Evolutionary conservation across 352 stramenopile genomes (phyloP).

Genomic region (Pilasporangium apinafurcum): DNA sequence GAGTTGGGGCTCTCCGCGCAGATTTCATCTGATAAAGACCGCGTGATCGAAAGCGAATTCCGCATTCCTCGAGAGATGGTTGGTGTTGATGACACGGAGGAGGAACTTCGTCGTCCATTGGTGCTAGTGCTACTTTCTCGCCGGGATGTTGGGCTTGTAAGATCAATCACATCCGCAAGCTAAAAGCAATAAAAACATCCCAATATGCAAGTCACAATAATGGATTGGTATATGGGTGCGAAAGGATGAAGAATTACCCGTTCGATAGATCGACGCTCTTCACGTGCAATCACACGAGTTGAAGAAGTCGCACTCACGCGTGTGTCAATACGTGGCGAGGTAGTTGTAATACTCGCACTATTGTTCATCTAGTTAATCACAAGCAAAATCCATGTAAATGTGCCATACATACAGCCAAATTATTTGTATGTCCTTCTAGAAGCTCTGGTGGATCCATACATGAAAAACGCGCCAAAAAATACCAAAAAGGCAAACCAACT

Average conservation of each 20-base stretch:
- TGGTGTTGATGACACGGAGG: not conserved
- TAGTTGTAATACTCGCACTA: too few relatives aligned
- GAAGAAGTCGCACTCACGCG: not conserved
- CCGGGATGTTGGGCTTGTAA: constrained; percentile 32
- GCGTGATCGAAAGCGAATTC: not conserved
- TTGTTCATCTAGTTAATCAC: constrained; percentile 2
- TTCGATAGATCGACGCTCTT: constrained; percentile 1
- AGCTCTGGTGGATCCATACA: too few relatives aligned
- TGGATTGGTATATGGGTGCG: too few relatives aligned
- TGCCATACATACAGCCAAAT: too few relatives aligned
- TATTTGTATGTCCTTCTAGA: too few relatives aligned
- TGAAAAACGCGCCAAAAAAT: too few relatives aligned
- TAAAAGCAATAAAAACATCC: not conserved
- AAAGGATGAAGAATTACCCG: too few relatives aligned
- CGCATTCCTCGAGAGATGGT: not conserved
- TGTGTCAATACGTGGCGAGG: too few relatives aligned
- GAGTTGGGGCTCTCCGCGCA: constrained; percentile 52
- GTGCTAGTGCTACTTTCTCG: constrained; percentile 3
- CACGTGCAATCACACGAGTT: not conserved
- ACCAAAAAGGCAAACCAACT: not conserved
- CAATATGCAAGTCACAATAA: not conserved
- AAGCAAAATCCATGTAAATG: too few relatives aligned
- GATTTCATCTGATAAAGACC: constrained; percentile 27
- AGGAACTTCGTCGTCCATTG: constrained; percentile 1
- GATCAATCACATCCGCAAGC: constrained; percentile 40